phyloP scores from a whole-genome alignment of 2,329 filamentous ascomycete species.

The Verticillium nubilum region DNA sequence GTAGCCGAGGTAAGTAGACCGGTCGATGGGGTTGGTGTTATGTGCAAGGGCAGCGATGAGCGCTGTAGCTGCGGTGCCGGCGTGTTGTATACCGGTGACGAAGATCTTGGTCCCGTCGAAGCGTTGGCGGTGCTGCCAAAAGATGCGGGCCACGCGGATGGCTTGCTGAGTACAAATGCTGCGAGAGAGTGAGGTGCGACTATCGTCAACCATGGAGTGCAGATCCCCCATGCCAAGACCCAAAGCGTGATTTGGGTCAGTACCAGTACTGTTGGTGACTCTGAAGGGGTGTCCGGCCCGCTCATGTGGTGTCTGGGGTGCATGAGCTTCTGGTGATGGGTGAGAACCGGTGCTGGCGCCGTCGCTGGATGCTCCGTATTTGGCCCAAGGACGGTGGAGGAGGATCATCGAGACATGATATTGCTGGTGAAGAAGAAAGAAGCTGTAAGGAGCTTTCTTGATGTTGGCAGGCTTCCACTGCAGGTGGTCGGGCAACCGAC shows the following conservation, averaged over 20 bases:
- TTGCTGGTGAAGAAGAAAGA: constrained; percentile 50
- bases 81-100: constrained; percentile 45
- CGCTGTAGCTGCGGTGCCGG: constrained; percentile 48
- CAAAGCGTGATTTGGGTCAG: constrained; percentile 13
- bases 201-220: constrained; percentile 30
- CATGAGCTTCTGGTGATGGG: constrained; percentile 19
- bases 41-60: constrained; percentile 43
- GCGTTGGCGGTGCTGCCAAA: constrained; percentile 48
- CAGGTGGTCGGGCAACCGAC: constrained; percentile 40
- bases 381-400: constrained; percentile 47
- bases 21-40: constrained; percentile 27
- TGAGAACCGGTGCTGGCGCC: constrained; percentile 23
- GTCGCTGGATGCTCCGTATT: constrained; percentile 35
- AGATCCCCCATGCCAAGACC: constrained; percentile 23
- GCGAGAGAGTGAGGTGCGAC: constrained; percentile 38
- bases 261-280: neutral
- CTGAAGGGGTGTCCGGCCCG: constrained; percentile 8
- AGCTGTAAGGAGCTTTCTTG: constrained; percentile 43
- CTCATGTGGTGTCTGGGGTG: constrained; percentile 5
- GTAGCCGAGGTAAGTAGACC: constrained; percentile 35
- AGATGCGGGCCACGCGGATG: constrained; percentile 45
- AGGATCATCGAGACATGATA: constrained; percentile 49
- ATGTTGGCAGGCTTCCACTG: constrained; percentile 45
- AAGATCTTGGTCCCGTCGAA: constrained; percentile 46
- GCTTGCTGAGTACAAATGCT: constrained; percentile 51